These are phyloP conservation scores for Myriosclerotinia curreyana DNA, from an alignment of 2,329 filamentous ascomycete genomes.

Conservation along the genomic window DNA sequence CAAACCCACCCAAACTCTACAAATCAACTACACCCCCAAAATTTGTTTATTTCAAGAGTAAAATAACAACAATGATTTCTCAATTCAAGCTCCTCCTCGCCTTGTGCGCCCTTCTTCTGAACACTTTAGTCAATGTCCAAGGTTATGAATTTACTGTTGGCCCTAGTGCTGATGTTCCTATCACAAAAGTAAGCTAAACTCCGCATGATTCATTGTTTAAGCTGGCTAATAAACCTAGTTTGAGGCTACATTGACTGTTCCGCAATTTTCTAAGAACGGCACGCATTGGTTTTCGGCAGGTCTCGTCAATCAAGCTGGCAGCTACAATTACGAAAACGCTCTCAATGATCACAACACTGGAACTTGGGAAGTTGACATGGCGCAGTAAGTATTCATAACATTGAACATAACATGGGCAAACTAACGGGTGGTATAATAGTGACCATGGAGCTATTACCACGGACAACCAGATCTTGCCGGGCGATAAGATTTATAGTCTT, in stretches of 20 bases:
- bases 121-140: not conserved
- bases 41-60: not conserved
- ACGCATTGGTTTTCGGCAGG: conserved; percentile 28
- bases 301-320: conserved; percentile 25
- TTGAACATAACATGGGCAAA: not conserved
- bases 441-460: not conserved
- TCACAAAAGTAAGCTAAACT: not conserved
- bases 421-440: not conserved
- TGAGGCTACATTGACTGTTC: conserved; percentile 28
- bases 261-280: conserved; percentile 25
- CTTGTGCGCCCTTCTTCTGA: not conserved
- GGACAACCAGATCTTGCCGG: conserved; percentile 7
- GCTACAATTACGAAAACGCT: conserved; percentile 29
- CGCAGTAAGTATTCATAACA: not conserved
- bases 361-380: conserved; percentile 21
- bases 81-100: not conserved
- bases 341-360: conserved; percentile 29
- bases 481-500: not conserved
- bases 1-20: not conserved
- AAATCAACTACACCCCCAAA: not conserved
- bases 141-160: conserved; percentile 7
- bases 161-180: not conserved
- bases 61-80: not conserved
- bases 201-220: not conserved
- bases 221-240: conserved; percentile 23